A percentile compares a stretch with the other conserved stretches of the same genome.
Conservation (phyloP, 176 grass and related monocot genomes). For the Themeda triandra region DNA sequence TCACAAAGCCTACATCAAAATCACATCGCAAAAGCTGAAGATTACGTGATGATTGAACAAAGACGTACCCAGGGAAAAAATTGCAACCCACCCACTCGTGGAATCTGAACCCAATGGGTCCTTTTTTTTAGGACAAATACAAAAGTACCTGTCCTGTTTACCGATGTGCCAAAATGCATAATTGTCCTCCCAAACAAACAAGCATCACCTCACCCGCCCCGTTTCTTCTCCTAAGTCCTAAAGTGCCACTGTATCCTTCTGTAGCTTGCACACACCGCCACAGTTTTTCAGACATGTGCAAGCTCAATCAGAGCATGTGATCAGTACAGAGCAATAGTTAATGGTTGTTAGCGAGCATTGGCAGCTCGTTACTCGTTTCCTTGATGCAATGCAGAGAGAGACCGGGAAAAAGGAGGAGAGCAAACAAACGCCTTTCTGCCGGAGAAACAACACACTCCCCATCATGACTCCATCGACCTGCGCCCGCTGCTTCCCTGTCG, state of each 20-base stretch:
- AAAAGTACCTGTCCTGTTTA: not conserved
- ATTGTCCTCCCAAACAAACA: not conserved
- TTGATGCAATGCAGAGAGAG: not conserved
- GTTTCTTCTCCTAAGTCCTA: not conserved
- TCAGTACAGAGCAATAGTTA: not conserved
- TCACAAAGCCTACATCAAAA: not conserved
- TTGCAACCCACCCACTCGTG: not conserved
- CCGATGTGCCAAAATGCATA: not conserved
- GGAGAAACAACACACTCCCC: not conserved
- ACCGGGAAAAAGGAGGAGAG: not conserved
- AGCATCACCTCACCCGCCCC: no score
- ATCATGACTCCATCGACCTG: not conserved
- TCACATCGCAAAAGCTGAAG: not conserved
- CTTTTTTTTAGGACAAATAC: not conserved
- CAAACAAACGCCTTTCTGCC: constrained; percentile 1
- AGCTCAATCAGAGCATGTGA: constrained; percentile 1
- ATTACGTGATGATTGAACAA: constrained; percentile 17
- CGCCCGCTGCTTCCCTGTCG: constrained; percentile 8
- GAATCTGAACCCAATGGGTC: not conserved
- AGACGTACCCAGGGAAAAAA: not conserved
- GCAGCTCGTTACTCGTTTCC: not conserved
- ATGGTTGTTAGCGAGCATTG: not conserved
- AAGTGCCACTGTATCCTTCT: not conserved
- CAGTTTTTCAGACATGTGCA: not conserved
- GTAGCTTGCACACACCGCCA: not conserved